Evolutionary conservation across 192 early-diverging fungal species (phyloP), one percentile per base, ranked within the genome.

Genomic region (Helicostylum pulchrum): DNA sequence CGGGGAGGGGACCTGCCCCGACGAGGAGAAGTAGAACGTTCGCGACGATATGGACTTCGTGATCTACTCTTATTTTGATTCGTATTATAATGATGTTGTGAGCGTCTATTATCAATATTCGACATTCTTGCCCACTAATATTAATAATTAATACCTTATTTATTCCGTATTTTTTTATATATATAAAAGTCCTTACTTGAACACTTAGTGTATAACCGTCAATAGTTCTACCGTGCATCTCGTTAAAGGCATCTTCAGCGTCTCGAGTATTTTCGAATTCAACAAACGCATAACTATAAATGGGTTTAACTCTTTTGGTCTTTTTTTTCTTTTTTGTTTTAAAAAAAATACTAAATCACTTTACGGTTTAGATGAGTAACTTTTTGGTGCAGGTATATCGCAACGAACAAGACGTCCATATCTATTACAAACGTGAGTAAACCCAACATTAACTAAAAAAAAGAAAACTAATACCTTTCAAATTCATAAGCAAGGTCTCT

Each of bases 401-500:
- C 91, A 91, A 58, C 92, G 91, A 67, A 94, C 83, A 30, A 94
- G 82, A 34, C 87, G 82, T 20, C 92, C 92, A 65, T 88, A 94
- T 75, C 91, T 93, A 75, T 26, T 63, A 26, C 26, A 26, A 26
- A 26, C 2, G 26, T 26, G 26, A 26, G 2, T 26, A 26, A 26
- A 26, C 26, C 26, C 26, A 26, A 26, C 26, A 26, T 26, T 26
- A 26, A 26, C 26, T 26, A 26, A 26, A 26, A 26, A 26, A 26
- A 26, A 26, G 0, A 26, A 26, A 26, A 26, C 26, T 2, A 8
- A 50, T 84, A 95, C 93, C 94, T 85, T 75, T 97, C 95, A 76
- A 97, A 97, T 46, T 94, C 95, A 71, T 92, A 90, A 11, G 93
- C 95, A 15, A 97, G 83, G 62, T 95, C 93, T 75, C 85, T 88